Base-by-base conservation (phyloP, 2,329 filamentous ascomycete species). In the Cladophialophora carrionii region DNA sequence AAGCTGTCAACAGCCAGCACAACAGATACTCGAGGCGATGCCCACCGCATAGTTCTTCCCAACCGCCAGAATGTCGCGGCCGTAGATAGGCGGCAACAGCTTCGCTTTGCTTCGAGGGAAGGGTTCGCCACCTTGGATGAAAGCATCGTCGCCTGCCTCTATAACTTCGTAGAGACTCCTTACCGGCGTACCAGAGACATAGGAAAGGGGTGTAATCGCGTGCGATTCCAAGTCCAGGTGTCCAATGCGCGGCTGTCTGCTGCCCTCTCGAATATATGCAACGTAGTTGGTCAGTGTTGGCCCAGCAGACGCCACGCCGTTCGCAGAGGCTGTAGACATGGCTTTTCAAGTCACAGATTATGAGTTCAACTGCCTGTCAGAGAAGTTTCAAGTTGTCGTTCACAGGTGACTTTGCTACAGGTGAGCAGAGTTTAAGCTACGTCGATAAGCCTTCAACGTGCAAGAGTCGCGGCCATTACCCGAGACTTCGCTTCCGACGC, bases 81-180 rank as follows among this genome's bases (percentile, higher is more conserved):
- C 70, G 12, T 53, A 69, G 37, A 62, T 68, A 46, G 71, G 65
- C 1, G 72, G 75, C 0, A 84, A 76, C 0, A 84, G 31, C 24
- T 71, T 63, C 77, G 78, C 24, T 76, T 3, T 71, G 68, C 3
- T 75, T 75, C 1, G 69, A 4, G 77, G 65, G 20, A 81, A 53
- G 1, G 74, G 57, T 9, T 76, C 72, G 2, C 74, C 76, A 5
- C 72, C 66, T 4, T 76, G 68, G 4, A 77, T 71, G 46, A 84
- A 78, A 31, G 76, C 75, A 0, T 73, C 66, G 26, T 76, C 70
- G 12, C 80, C 81, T 0, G 79, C 77, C 67, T 82, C 78, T 65
- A 86, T 84, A 9, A 85, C 80, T 71, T 85, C 77, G 69, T 84
- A 84, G 0, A 86, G 75, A 55, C 78, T 78, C 6, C 74, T 71